phyloP scores from a whole-genome alignment of 1,284 basidiomycete species.

The Schizopora paradoxa region DNA sequence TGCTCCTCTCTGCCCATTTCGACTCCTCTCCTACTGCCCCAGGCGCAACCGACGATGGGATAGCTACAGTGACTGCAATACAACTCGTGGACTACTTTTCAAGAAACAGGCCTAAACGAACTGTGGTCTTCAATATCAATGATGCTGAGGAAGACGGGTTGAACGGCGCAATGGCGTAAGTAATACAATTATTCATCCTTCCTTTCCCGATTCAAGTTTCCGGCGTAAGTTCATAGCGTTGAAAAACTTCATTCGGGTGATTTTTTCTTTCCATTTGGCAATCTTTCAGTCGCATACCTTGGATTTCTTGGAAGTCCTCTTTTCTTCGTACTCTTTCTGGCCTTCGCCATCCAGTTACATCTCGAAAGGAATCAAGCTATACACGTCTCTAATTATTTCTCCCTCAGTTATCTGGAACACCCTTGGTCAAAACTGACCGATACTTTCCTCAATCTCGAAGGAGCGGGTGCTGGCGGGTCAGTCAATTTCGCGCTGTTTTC shows the following conservation, averaged over 20 bases:
- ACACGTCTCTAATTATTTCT: background rate
- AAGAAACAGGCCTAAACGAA: slow-evolving; percentile 45
- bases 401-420: slow-evolving; percentile 58
- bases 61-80: slow-evolving; percentile 62
- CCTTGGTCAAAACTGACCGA: slow-evolving; percentile 63
- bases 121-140: slow-evolving; percentile 75
- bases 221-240: too few species aligned
- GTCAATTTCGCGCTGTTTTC: slow-evolving; percentile 21
- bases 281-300: too few species aligned
- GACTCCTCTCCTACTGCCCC: slow-evolving; percentile 74
- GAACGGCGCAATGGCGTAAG: slow-evolving; percentile 63
- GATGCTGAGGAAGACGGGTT: slow-evolving; percentile 77
- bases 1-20: slow-evolving; percentile 76
- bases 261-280: too few species aligned
- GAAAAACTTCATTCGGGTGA: too few species aligned
- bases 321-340: too few species aligned
- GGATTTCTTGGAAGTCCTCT: too few species aligned
- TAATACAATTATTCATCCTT: slow-evolving; percentile 10
- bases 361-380: background rate
- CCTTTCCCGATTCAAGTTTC: too few species aligned
- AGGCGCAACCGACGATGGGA: slow-evolving; percentile 74
- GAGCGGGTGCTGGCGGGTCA: slow-evolving; percentile 73
- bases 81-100: slow-evolving; percentile 61
- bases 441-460: slow-evolving; percentile 74
- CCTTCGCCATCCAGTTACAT: background rate